Evolutionary conservation across 805 yeast genomes (phyloP).

Genomic region (Yamadazyma sp.): DNA sequence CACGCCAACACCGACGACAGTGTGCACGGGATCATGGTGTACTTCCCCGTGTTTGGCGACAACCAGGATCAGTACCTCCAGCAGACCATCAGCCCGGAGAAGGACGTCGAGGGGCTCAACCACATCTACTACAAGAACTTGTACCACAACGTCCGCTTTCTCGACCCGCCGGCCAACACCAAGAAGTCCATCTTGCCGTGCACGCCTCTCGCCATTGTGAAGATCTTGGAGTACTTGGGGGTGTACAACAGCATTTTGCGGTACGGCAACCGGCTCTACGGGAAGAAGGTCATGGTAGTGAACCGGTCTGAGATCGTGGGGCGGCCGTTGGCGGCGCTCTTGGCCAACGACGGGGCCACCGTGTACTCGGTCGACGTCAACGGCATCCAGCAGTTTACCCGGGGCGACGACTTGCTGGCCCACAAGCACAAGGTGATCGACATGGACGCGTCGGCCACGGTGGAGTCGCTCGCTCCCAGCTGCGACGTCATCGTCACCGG

Average conservation of each 20-base stretch:
- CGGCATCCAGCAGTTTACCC: conserved; percentile 85
- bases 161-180: conserved; percentile 67
- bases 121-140: conserved; percentile 89
- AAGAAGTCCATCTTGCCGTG: conserved; percentile 90
- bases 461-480: conserved; percentile 64
- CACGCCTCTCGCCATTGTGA: conserved; percentile 93
- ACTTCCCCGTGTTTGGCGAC: conserved; percentile 95
- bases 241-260: conserved; percentile 80
- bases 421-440: conserved; percentile 75
- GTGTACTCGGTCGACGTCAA: conserved; percentile 90
- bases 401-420: conserved; percentile 87
- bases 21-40: conserved; percentile 93
- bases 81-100: conserved; percentile 86
- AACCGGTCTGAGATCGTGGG: conserved; percentile 97
- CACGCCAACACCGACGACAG: conserved; percentile 74
- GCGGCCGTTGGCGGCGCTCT: conserved; percentile 89
- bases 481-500: conserved; percentile 97
- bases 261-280: conserved; percentile 90
- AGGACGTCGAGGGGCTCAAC: conserved; percentile 95
- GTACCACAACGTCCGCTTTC: conserved; percentile 86
- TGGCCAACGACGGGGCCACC: conserved; percentile 97
- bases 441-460: conserved; percentile 48
- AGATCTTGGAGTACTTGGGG: conserved; percentile 85
- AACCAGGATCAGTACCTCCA: conserved; percentile 94
- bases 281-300: conserved; percentile 86